Evolutionary conservation across 169 alveolate genomes (phyloP), one percentile per base, ranked within the genome.

Genomic region (Eimeria necatrix): DNA sequence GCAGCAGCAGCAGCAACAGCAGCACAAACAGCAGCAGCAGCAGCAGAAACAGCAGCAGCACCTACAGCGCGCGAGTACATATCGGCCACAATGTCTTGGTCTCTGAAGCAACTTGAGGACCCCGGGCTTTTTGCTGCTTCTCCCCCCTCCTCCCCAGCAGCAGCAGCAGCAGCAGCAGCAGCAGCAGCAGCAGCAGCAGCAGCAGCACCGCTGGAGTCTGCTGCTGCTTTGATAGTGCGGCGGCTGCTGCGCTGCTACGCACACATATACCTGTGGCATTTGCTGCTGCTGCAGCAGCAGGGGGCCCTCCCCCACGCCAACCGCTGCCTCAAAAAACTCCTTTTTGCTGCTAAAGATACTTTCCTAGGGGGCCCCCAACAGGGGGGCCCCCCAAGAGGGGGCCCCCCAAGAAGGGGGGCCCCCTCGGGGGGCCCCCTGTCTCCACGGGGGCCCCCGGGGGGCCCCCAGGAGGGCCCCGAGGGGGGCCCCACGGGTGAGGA

Each of bases 231-330:
- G 32, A 49, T 78, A 16, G 88, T 78, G n/a, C 88, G 88, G 4
- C 60, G 88, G 41, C 41, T 78, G 68, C 41, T 78, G 88, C 88
- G 88, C 68, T 78, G 88, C 60, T 78, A 78, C 26, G 88, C 88
- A 3, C 88, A 78, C 68, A 48, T 78, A 20, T 78, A 78, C 26
- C 14, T 78, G 32, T 78, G 60, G 6, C 88, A 78, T 46, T 51
- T 78, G 64, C 88, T n/a, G 20, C 88, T 78, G 61, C 68, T 78
- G 64, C 46, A 48, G 88, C 88, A 78, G 32, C 64, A 78, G 41
- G 88, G 60, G 51, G 88, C 88, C 51, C 68, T 78, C 18, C 68
- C 59, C 18, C 60, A 48, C 49, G 68, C 88, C 18, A 78, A 78
- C 64, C 88, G 60, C 88, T 78, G 88, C 68, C 88, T 78, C 32